Conservation (phyloP, 768 basidiomycete species). For the Scleroderma bovista region DNA sequence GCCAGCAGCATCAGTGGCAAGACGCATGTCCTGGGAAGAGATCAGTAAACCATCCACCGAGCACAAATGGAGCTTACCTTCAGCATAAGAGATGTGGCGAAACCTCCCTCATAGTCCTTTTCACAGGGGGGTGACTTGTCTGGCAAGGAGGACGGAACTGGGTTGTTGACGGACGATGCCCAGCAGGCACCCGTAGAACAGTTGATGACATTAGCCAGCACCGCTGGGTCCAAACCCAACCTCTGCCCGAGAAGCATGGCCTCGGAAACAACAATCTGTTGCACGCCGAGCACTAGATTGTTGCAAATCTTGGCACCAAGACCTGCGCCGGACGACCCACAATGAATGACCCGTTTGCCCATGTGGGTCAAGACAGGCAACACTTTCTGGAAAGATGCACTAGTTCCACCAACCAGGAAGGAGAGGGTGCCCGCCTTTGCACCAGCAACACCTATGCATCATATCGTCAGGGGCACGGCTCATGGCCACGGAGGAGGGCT, state of each 20-base stretch:
- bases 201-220: slow-evolving; percentile 81
- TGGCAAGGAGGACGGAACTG: slow-evolving; percentile 68
- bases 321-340: slow-evolving; percentile 77
- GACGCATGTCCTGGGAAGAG: slow-evolving; percentile 67
- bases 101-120: slow-evolving; percentile 79
- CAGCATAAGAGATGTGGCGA: slow-evolving; percentile 77
- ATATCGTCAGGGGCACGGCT: slow-evolving; percentile 4
- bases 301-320: slow-evolving; percentile 90
- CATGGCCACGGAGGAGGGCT: slow-evolving; percentile 17
- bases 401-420: slow-evolving; percentile 84
- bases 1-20: slow-evolving; percentile 62
- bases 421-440: slow-evolving; percentile 84
- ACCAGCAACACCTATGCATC: slow-evolving; percentile 64
- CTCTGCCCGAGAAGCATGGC: slow-evolving; percentile 84
- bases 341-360: slow-evolving; percentile 80
- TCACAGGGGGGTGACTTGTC: slow-evolving; percentile 78
- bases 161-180: slow-evolving; percentile 84
- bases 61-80: slow-evolving; percentile 44
- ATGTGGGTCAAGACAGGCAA: slow-evolving; percentile 60
- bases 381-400: slow-evolving; percentile 50
- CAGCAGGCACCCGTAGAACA: slow-evolving; percentile 81
- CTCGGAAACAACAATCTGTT: slow-evolving; percentile 83
- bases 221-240: slow-evolving; percentile 70
- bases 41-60: slow-evolving; percentile 1
- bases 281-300: slow-evolving; percentile 71